Evolutionary conservation across 345 rosid species (phyloP).

Genomic region (Microcos paniculata): DNA sequence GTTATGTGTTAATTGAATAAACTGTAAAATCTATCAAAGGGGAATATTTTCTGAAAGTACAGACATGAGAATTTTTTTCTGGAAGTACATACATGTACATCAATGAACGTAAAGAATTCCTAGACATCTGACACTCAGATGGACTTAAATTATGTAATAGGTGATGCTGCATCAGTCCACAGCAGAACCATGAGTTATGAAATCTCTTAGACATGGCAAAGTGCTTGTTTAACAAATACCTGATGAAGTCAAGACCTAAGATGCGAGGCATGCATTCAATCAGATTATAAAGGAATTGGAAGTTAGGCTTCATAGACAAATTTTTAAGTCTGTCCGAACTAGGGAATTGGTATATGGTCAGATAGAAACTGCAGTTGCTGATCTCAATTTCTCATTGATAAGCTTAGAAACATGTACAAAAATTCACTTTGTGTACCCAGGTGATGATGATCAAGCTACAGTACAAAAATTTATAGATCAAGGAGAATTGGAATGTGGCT

Average conservation of each 20-base stretch:
- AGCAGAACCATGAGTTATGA: not conserved
- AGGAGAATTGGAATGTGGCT: slow-evolving; percentile 3
- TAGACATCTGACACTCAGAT: not conserved
- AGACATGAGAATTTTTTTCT: not conserved
- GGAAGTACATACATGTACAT: not conserved
- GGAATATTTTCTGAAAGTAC: not conserved
- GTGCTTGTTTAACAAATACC: not conserved
- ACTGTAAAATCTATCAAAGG: not conserved
- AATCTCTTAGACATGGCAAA: not conserved
- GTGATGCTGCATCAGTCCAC: slow-evolving; percentile 1
- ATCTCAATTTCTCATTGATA: slow-evolving; percentile 19
- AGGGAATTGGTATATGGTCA: not conserved
- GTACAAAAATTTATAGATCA: slow-evolving; percentile 17
- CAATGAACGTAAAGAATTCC: not conserved
- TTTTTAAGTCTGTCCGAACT: not conserved
- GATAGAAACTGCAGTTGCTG: not conserved
- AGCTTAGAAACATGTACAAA: slow-evolving; percentile 16
- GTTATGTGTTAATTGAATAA: not conserved
- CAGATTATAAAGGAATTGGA: not conserved
- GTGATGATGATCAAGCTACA: slow-evolving; percentile 5
- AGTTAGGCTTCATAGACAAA: not conserved
- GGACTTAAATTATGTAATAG: not conserved
- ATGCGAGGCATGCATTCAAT: not conserved
- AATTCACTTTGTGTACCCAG: slow-evolving; percentile 1
- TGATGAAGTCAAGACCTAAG: not conserved